Evolutionary conservation across 2,329 filamentous ascomycete species (phyloP), one percentile per base, ranked within the genome.

Genomic region (Paecilomyces formosus): DNA sequence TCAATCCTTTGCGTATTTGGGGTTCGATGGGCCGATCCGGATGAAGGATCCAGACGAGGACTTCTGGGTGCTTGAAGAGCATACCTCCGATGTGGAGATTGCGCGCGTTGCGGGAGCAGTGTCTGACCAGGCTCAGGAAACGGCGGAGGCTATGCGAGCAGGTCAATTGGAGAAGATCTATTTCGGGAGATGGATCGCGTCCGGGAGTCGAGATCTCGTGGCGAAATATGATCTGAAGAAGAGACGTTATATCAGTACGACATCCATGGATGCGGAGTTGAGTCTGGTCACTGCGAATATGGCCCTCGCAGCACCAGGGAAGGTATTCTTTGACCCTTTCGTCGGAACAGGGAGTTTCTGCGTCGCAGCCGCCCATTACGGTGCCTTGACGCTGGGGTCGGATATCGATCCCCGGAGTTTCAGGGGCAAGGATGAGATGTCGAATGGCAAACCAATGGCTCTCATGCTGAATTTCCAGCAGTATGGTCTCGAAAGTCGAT

Each of bases 191-290:
- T 84, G 85, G 58, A 72, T 97, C 24, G 87, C 81, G 1, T 77
- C 78, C 12, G 87, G 89, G 1, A 83, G 83, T 2, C 82, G 93
- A 52, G 84, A 89, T 56, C 79, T 87, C 4, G 81, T 90, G 31
- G 78, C 83, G 35, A 88, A 82, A 24, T 95, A 92, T 68, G 92
- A 96, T 71, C 81, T 99, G 22, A 99, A 99, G 80, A 96, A 96
- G 75, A 81, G 94, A 28, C 82, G 83, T 45, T 99, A 99, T 71
- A 97, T 99, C 67, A 91, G 89, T 65, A 97, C 93, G 0, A 99
- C 94, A 0, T 94, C 90, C 53, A 97, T 99, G 94, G 94, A 99
- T 71, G 89, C 93, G 0, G 94, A 97, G 72, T 81, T 99, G 51
- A 90, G 92, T 12, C 82, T 99, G 0, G 79, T 99, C 22, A 97